Evolutionary conservation across 495 filamentous ascomycete species (phyloP), one percentile per base, ranked within the genome.

Genomic region (Aspergillus baeticus): DNA sequence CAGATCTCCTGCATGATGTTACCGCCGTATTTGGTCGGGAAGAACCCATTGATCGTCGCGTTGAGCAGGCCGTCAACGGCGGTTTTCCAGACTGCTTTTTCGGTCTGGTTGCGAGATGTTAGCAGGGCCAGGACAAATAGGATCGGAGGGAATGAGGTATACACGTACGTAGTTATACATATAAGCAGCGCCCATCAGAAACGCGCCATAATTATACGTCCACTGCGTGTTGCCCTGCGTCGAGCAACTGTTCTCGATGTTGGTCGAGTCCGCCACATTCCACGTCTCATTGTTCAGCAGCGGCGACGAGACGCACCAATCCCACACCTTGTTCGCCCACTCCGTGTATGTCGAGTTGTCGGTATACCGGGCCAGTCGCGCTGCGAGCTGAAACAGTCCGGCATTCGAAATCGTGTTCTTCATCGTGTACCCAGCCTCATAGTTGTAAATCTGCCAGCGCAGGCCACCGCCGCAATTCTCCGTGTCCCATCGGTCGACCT

Each of bases 381-480:
- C 87, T 6, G 83, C 77, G 14, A 91, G 69, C 59, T 88, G 84
- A 65, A 91, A 89, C 55, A 89, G 68, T 10, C 79, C 84, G 29
- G 84, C 87, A 67, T 90, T 90, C 59, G 81, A 81, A 59, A 89
- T 84, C 17, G 81, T 71, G 69, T 90, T 90, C 62, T 88, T 89
- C 79, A 89, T 87, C 55, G 74, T 74, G 43, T 79, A 83, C 3
- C 82, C 82, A 20, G 62, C 67, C 58, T 82, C 76, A 51, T 70
- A 75, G 17, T 71, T 63, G 63, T 71, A 82, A 44, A 83, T 78
- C 61, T 85, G 82, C 81, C 81, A 85, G 21, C 72, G 73, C 55
- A 84, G 62, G 13, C 82, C 82, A 37, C 82, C 82, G 10, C 64
- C 64, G 51, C 82, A 85, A 2, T 69, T 67, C 0, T 54, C 51